phyloP scores from a whole-genome alignment of 202 grass and related monocot species.

The Musa balbisiana region DNA sequence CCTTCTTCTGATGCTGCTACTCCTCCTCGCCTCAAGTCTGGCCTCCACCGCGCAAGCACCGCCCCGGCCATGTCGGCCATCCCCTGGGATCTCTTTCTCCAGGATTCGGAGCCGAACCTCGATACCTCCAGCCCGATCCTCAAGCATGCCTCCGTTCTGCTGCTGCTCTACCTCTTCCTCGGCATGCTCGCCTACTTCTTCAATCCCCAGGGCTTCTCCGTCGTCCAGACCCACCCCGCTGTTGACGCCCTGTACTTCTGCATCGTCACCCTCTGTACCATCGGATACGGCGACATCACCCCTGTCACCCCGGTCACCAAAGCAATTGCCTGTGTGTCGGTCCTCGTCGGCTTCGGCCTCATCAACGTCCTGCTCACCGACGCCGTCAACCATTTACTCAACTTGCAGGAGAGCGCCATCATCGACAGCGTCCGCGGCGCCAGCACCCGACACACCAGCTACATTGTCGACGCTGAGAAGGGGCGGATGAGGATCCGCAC shows the following conservation, averaged over 20 bases:
- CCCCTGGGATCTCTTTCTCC: background rate
- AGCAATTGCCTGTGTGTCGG: background rate
- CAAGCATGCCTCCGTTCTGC: background rate
- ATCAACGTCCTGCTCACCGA: background rate
- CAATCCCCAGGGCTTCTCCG: background rate
- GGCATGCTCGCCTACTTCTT: background rate
- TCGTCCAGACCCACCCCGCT: background rate
- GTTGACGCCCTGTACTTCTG: constrained; percentile 6
- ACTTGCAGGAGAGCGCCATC: background rate
- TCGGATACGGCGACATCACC: constrained; percentile 9
- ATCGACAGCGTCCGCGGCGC: background rate
- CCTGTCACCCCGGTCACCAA: background rate
- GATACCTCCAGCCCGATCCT: background rate
- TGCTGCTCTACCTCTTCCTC: background rate
- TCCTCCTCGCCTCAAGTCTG: background rate
- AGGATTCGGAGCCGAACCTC: background rate
- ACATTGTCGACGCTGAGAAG: background rate
- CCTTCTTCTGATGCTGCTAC: background rate
- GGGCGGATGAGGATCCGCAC: constrained; percentile 7
- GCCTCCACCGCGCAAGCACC: background rate
- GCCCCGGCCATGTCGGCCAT: constrained; percentile 3
- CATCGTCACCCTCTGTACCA: constrained; percentile 4
- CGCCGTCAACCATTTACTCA: background rate
- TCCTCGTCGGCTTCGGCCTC: constrained; percentile 1
- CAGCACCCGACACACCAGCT: background rate